Evolutionary conservation across 148 eudicot species (phyloP).

Genomic region (Camellia granthamiana): DNA sequence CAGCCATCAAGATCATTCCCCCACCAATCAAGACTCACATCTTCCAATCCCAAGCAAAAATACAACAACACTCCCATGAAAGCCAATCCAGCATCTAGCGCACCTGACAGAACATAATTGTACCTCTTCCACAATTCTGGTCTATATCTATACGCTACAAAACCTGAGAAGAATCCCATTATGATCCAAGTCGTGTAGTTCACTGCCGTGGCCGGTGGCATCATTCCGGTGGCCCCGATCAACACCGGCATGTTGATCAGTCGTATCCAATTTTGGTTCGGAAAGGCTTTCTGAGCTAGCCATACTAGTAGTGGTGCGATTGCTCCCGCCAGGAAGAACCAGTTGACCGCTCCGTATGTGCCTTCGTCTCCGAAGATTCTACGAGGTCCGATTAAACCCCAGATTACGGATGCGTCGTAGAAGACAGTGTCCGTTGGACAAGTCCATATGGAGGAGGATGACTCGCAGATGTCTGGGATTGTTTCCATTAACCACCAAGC

Average conservation of each 20-base stretch:
- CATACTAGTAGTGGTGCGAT: conserved; percentile 79
- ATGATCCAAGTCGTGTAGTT: conserved; percentile 87
- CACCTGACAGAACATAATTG: conserved; percentile 87
- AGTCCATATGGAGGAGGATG: conserved; percentile 69
- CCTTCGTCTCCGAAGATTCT: conserved; percentile 83
- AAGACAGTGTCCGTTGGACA: conserved; percentile 86
- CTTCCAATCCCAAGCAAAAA: conserved; percentile 73
- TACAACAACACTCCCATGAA: conserved; percentile 94
- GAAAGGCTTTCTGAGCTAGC: conserved; percentile 72
- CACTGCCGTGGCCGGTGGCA: conserved; percentile 97
- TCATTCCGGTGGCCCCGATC: conserved; percentile 66
- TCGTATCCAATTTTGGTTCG: conserved; percentile 77
- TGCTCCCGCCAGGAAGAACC: conserved; percentile 89
- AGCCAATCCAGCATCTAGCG: conserved; percentile 90
- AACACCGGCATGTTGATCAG: conserved; percentile 89
- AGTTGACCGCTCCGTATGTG: conserved; percentile 60
- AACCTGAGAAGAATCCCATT: conserved; percentile 81
- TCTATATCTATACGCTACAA: conserved; percentile 66
- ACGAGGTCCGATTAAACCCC: conserved; percentile 88
- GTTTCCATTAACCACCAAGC: conserved; percentile 99
- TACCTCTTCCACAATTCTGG: conserved; percentile 81
- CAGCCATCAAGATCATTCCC: conserved; percentile 95
- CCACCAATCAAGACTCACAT: conserved; percentile 75
- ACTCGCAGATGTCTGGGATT: conserved; percentile 71
- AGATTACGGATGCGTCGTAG: conserved; percentile 92